phyloP scores from a whole-genome alignment of 2,329 filamentous ascomycete genomes.

The Raffaelea deltoideospora region DNA sequence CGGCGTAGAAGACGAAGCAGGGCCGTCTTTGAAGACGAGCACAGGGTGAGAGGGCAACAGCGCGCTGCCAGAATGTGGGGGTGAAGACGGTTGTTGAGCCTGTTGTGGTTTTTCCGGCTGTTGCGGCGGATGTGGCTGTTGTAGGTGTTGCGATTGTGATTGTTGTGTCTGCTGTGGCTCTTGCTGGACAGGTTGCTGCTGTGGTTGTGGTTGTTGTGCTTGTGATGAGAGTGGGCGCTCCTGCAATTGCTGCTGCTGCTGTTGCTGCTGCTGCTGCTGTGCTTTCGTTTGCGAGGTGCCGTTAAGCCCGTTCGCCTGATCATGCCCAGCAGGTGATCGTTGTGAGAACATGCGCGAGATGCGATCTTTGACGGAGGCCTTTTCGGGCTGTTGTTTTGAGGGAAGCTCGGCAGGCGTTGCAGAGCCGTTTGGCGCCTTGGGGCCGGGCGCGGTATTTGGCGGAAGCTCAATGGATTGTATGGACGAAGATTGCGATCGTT shows the following conservation, averaged over 20 bases:
- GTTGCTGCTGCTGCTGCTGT: slow-evolving; percentile 8
- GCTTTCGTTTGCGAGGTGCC: slow-evolving; percentile 1
- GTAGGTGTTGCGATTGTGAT: not conserved
- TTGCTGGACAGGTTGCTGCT: slow-evolving; percentile 2
- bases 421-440: slow-evolving; percentile 23
- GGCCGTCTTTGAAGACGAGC: slow-evolving; percentile 7
- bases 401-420: slow-evolving; percentile 9
- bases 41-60: too few species aligned
- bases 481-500: slow-evolving; percentile 33
- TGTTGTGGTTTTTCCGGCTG: not conserved
- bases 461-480: slow-evolving; percentile 29
- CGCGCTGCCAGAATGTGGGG: too few species aligned
- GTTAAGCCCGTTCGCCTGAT: slow-evolving; percentile 6
- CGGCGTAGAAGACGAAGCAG: not conserved
- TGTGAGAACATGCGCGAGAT: slow-evolving; percentile 48
- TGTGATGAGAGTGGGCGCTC: not conserved
- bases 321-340: slow-evolving; percentile 16
- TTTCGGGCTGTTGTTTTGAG: slow-evolving; percentile 29
- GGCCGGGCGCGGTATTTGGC: slow-evolving; percentile 23
- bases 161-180: not conserved
- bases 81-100: slow-evolving; percentile 1
- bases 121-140: not conserved
- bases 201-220: not conserved
- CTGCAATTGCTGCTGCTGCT: slow-evolving; percentile 14
- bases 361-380: slow-evolving; percentile 47